Conservation (phyloP, 345 rosid genomes). For the Lepidium africanum region DNA sequence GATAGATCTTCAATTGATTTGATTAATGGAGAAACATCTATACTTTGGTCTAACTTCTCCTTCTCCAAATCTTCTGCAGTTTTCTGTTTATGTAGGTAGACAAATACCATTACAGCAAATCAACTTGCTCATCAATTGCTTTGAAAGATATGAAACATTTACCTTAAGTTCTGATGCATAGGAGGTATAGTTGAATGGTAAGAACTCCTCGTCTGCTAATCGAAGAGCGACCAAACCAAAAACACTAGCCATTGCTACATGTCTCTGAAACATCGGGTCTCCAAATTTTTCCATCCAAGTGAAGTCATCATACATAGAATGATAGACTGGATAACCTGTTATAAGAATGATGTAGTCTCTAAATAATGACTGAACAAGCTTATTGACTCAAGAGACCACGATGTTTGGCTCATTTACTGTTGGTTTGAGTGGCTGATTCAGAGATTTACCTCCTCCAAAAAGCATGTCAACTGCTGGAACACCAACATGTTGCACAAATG, state of each 20-base stretch:
- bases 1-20: slow-evolving; percentile 50
- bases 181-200: slow-evolving; percentile 60
- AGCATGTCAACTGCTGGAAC: slow-evolving; percentile 53
- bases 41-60: slow-evolving; percentile 32
- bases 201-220: slow-evolving; percentile 67
- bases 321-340: slow-evolving; percentile 76
- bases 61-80: slow-evolving; percentile 45
- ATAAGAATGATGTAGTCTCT: neutral
- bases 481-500: slow-evolving; percentile 79
- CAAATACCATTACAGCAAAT: neutral
- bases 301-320: slow-evolving; percentile 81
- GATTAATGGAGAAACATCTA: slow-evolving; percentile 41
- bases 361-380: neutral
- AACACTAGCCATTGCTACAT: slow-evolving; percentile 72
- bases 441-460: slow-evolving; percentile 51
- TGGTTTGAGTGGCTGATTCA: neutral
- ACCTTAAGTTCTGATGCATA: slow-evolving; percentile 74
- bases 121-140: neutral
- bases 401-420: neutral
- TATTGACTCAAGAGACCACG: neutral
- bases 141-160: neutral
- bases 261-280: slow-evolving; percentile 65
- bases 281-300: slow-evolving; percentile 81
- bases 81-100: slow-evolving; percentile 32
- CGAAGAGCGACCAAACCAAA: slow-evolving; percentile 71